Evolutionary conservation across 371 early-diverging fungal species (phyloP).

Genomic region (Mortierella sp.): DNA sequence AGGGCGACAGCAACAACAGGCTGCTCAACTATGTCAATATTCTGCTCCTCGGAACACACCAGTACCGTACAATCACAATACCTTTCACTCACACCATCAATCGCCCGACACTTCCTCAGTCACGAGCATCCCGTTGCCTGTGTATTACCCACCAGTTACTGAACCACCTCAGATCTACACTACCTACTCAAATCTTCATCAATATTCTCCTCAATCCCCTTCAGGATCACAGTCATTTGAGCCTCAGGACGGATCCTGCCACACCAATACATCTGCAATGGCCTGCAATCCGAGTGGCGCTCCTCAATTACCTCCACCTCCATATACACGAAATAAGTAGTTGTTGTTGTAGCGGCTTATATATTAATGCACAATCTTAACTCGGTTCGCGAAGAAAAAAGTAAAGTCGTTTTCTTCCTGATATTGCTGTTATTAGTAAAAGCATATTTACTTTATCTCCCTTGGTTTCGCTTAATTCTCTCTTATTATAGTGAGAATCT

Average conservation of each 20-base stretch:
- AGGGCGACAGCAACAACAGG: neutral
- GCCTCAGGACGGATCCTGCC: neutral
- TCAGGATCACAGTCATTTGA: neutral
- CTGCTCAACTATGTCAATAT: neutral
- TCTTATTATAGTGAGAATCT: no score
- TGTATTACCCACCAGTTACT: neutral
- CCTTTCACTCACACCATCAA: neutral
- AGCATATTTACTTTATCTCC: neutral
- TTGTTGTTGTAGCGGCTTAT: neutral
- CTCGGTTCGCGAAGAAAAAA: no score
- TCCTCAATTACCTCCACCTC: constrained; percentile 20
- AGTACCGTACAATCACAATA: neutral
- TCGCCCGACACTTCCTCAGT: neutral
- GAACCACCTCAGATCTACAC: neutral
- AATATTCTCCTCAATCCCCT: neutral
- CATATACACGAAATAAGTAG: constrained; percentile 16
- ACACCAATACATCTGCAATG: neutral
- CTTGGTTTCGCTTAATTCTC: neutral
- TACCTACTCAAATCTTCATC: neutral
- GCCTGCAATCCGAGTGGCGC: neutral
- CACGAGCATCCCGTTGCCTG: neutral
- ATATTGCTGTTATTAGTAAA: no score
- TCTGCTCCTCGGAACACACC: neutral
- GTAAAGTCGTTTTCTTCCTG: no score
- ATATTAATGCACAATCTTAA: no score